These are phyloP conservation scores for Cercospora sp. DNA, from an alignment of 2,329 filamentous ascomycete genomes.

Conservation along the genomic window DNA sequence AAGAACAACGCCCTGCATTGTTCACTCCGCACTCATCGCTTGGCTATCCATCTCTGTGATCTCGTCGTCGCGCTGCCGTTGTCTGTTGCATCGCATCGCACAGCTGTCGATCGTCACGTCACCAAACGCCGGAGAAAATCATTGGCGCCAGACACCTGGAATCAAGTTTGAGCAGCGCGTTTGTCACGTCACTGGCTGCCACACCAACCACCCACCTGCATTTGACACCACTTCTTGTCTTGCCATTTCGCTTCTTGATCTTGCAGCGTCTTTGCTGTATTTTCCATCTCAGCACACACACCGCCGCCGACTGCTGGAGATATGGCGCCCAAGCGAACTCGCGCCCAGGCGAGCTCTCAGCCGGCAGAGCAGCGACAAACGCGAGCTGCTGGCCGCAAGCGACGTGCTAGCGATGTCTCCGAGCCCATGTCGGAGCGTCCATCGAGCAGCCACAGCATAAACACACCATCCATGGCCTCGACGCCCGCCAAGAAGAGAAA, in stretches of 20 bases:
- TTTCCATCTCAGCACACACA: neutral
- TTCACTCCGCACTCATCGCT: neutral
- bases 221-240: neutral
- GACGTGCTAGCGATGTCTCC: slow-evolving; percentile 33
- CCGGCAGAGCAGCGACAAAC: slow-evolving; percentile 23
- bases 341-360: slow-evolving; percentile 15
- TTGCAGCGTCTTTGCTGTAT: neutral
- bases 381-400: slow-evolving; percentile 29
- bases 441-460: slow-evolving; percentile 27
- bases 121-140: neutral
- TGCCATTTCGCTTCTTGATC: neutral
- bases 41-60: neutral
- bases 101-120: neutral
- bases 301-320: neutral
- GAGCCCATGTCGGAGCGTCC: slow-evolving; percentile 28
- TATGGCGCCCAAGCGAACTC: slow-evolving; percentile 34
- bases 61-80: neutral
- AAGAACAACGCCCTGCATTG: neutral
- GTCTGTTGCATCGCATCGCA: neutral
- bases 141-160: neutral
- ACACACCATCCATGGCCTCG: slow-evolving; percentile 13
- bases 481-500: slow-evolving; percentile 32
- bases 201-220: neutral
- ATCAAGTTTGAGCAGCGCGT: neutral
- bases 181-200: neutral